Evolutionary conservation across 2,329 filamentous ascomycete species (phyloP).

Genomic region (Colletotrichum incanum): DNA sequence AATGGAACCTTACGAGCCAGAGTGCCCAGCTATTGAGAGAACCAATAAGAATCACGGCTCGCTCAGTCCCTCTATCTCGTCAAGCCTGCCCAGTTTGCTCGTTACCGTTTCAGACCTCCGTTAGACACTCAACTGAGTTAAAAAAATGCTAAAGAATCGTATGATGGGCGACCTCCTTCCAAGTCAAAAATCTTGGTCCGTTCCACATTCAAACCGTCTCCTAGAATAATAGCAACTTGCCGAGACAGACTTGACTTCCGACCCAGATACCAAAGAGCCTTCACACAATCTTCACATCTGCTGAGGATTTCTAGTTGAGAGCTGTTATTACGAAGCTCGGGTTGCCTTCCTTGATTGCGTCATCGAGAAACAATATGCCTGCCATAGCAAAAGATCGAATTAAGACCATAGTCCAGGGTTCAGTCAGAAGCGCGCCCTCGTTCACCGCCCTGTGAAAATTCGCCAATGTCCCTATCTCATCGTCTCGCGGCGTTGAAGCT

Average conservation of each 20-base stretch:
- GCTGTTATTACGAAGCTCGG: no score
- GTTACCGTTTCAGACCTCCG: no score
- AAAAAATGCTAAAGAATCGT: background rate
- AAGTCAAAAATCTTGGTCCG: slow-evolving; percentile 84
- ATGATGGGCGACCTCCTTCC: slow-evolving; percentile 71
- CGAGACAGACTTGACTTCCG: slow-evolving; percentile 56
- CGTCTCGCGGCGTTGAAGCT: slow-evolving; percentile 56
- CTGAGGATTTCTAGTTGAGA: slow-evolving; percentile 11
- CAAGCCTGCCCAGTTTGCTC: no score
- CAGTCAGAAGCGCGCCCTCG: slow-evolving; percentile 70
- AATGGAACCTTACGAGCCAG: background rate
- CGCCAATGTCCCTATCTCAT: slow-evolving; percentile 44
- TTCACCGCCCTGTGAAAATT: slow-evolving; percentile 69
- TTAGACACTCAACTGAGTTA: background rate
- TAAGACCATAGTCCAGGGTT: slow-evolving; percentile 72
- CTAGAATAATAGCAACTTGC: slow-evolving; percentile 66
- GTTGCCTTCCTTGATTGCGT: slow-evolving; percentile 23
- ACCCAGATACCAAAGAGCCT: slow-evolving; percentile 68
- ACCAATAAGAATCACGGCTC: no score
- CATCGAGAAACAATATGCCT: slow-evolving; percentile 56
- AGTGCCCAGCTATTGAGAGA: no score
- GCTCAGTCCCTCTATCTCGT: no score
- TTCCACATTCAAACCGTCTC: slow-evolving; percentile 81
- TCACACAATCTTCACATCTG: slow-evolving; percentile 65
- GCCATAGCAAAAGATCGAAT: slow-evolving; percentile 68